These are phyloP conservation scores for Lavandula angustifolia DNA, from an alignment of 257 asterid species.

Conservation along the genomic window DNA sequence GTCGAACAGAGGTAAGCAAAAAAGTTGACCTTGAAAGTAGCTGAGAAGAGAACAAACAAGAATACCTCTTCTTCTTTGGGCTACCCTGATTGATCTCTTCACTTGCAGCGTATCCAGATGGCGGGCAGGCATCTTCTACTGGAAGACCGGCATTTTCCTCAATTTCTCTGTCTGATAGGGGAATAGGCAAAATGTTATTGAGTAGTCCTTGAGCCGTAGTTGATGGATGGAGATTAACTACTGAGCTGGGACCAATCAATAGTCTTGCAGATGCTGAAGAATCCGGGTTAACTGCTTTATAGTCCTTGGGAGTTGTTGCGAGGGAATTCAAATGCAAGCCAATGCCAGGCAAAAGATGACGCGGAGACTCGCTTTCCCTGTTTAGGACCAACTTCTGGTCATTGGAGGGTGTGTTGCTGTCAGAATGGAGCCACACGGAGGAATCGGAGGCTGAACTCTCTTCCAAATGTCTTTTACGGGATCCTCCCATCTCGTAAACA, in stretches of 20 bases:
- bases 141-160: slow-evolving; percentile 46
- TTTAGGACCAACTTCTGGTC: slow-evolving; percentile 41
- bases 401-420: slow-evolving; percentile 38
- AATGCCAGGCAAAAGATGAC: slow-evolving; percentile 67
- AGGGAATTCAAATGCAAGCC: slow-evolving; percentile 94
- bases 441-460: slow-evolving; percentile 50
- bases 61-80: slow-evolving; percentile 87
- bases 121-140: slow-evolving; percentile 49
- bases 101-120: slow-evolving; percentile 41
- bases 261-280: slow-evolving; percentile 56
- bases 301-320: slow-evolving; percentile 70
- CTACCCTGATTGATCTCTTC: slow-evolving; percentile 72
- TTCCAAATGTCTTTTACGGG: slow-evolving; percentile 55
- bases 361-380: slow-evolving; percentile 46
- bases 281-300: slow-evolving; percentile 49
- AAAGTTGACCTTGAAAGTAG: not conserved
- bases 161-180: slow-evolving; percentile 44
- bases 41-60: slow-evolving; percentile 4
- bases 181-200: slow-evolving; percentile 36
- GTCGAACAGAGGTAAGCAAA: slow-evolving; percentile 7
- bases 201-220: slow-evolving; percentile 43
- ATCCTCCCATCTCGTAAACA: slow-evolving; percentile 76
- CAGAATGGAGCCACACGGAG: slow-evolving; percentile 42
- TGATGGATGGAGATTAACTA: slow-evolving; percentile 46
- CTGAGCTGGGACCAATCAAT: slow-evolving; percentile 57